Conservation (phyloP, 2,329 filamentous ascomycete species). For the Talaromyces albobiverticillius region DNA sequence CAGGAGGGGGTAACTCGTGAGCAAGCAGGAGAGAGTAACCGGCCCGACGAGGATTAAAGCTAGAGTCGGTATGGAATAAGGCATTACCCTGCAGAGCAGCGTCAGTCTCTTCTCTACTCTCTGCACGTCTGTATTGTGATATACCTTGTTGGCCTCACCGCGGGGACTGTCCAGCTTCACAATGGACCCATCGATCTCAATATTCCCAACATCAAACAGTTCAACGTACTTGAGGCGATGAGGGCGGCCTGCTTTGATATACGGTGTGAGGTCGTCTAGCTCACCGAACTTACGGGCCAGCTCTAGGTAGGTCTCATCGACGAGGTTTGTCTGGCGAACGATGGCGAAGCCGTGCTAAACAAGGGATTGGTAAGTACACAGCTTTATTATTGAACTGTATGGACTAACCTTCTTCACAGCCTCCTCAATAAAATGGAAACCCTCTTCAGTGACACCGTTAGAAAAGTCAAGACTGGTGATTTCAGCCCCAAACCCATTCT, state of each 20-base stretch:
- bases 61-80: conserved; percentile 56
- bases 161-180: conserved; percentile 42
- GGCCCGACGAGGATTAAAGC: conserved; percentile 55
- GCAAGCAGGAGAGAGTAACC: conserved; percentile 53
- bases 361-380: no score
- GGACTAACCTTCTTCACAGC: not conserved
- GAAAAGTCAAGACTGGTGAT: not conserved
- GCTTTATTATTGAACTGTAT: no score
- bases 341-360: conserved; percentile 52
- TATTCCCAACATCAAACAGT: conserved; percentile 59
- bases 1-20: conserved; percentile 47
- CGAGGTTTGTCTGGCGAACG: conserved; percentile 50
- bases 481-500: not conserved
- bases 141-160: conserved; percentile 40
- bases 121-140: no score
- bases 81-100: conserved; percentile 50
- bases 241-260: conserved; percentile 45
- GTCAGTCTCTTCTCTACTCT: no score
- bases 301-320: conserved; percentile 51
- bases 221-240: conserved; percentile 49
- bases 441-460: not conserved
- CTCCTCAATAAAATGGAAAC: not conserved
- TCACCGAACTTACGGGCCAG: conserved; percentile 54
- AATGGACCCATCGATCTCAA: conserved; percentile 47
- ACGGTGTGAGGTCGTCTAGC: conserved; percentile 55